Base-by-base conservation (phyloP, 352 stramenopile species). In the Globisporangium canariense region DNA sequence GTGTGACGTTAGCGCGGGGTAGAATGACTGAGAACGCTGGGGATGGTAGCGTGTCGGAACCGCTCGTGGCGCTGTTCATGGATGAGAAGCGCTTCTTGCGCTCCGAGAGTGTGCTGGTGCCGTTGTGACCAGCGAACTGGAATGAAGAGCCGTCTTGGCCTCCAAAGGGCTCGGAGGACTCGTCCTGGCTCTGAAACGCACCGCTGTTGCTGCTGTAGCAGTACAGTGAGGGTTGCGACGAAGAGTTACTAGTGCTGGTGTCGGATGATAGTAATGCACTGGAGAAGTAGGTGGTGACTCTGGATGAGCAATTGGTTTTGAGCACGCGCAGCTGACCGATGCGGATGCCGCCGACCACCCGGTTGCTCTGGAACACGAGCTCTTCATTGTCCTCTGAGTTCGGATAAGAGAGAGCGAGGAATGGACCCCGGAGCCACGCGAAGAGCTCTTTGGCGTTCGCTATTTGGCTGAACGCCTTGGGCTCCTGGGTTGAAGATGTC, bases 21-120 rank as follows among this genome's bases (percentile, higher is more conserved):
- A 88, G 55, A 8, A 83, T 51, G 7, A 85, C 52, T 0, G 74
- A 83, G 50, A 77, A 88, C 2, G 75, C 78, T 13, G 78, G 78
- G 16, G 76, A 64, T 32, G 75, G 75, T 13, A 83, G 67, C 4
- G 47, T 65, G 8, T 71, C 59, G 4, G 65, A 55, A 3, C 49
- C 60, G 28, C 60, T 71, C 6, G 66, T 60, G 7, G 10, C 66
- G 51, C 2, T 58, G 20, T 30, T 63, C 70, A 81, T 81, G 28
- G 68, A 71, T 22, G 76, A 82, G 67, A 83, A 83, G n/a, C 69
- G 68, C 32, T 70, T 62, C 3, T 22, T 53, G 4, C 78, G 76
- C 32, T 83, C 76, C 0, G 46, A 41, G 10, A 59, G 51, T 14
- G 77, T 78, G 59, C 67, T 58, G 4, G 74, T 82, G 36, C 30